Evolutionary conservation across 805 yeast genomes (phyloP).

Genomic region (Kazachstania bromeliacearum): DNA sequence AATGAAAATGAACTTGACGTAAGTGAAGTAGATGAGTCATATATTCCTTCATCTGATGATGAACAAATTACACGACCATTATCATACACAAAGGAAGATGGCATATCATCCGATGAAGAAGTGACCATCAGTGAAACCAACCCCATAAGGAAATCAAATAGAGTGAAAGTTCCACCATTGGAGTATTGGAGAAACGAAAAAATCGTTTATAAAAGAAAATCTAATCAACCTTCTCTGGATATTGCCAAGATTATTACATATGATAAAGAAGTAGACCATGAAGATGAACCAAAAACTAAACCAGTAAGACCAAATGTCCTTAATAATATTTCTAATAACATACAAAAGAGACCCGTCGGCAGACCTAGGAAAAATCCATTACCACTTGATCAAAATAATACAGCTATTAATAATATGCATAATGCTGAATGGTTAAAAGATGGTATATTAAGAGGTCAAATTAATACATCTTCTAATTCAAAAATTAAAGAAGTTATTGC

Average conservation of each 20-base stretch:
- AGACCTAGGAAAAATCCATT: constrained; percentile 18
- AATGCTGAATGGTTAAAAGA: constrained; percentile 24
- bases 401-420: constrained; percentile 17
- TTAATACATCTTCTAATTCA: constrained; percentile 20
- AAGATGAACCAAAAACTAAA: constrained; percentile 10
- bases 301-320: constrained; percentile 2
- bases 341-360: constrained; percentile 15
- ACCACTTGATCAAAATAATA: constrained; percentile 15
- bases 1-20: constrained; percentile 1
- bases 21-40: constrained; percentile 3
- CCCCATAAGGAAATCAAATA: constrained; percentile 55
- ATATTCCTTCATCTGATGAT: constrained; percentile 6
- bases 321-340: constrained; percentile 18
- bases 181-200: constrained; percentile 82
- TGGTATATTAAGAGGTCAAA: constrained; percentile 13
- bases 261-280: constrained; percentile 18
- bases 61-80: constrained; percentile 6
- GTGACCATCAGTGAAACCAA: constrained; percentile 37
- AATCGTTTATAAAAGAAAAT: constrained; percentile 45
- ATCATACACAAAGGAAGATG: constrained; percentile 1
- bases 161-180: constrained; percentile 61
- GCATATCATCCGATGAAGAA: constrained; percentile 4
- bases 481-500: constrained; percentile 36
- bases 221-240: constrained; percentile 40
- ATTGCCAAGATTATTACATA: constrained; percentile 48